A percentile compares a stretch with the other conserved stretches of the same genome.
phyloP scores from a whole-genome alignment of 352 stramenopile genomes.

The Pythium vanterpoolii region DNA sequence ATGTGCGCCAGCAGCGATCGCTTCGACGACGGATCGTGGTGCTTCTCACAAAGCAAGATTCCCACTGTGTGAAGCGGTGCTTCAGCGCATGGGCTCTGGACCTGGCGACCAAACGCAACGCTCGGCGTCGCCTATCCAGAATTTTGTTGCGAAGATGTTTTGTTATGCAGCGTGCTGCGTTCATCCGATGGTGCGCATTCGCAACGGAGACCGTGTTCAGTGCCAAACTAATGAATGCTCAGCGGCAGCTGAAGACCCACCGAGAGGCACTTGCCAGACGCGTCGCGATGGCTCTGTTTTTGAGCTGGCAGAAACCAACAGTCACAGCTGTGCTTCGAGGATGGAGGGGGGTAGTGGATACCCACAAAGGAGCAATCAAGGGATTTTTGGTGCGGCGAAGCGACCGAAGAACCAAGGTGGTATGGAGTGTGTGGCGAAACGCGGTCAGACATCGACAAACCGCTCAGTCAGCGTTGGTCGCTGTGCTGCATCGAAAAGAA shows the following conservation, averaged over 20 bases:
- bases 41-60: conserved; percentile 1
- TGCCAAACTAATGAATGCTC: not conserved
- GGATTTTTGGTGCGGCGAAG: not conserved
- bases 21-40: not conserved
- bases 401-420: not conserved
- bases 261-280: conserved; percentile 8
- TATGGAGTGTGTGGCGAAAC: not conserved
- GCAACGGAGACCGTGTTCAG: not conserved
- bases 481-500: not conserved
- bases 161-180: not conserved
- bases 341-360: conserved; percentile 5
- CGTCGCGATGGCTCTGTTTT: conserved; percentile 4
- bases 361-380: not conserved
- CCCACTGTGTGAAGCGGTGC: not conserved
- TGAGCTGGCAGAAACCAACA: conserved; percentile 8
- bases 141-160: not conserved
- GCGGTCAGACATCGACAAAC: not conserved
- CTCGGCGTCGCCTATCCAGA: not conserved
- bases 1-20: not conserved
- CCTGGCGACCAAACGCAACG: not conserved
- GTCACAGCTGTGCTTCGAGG: not conserved
- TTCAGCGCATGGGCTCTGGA: conserved; percentile 5
- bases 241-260: conserved; percentile 9
- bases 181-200: conserved; percentile 1
- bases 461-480: not conserved